phyloP scores from a whole-genome alignment of 2,329 filamentous ascomycete species.

The Neofusicoccum parvum region DNA sequence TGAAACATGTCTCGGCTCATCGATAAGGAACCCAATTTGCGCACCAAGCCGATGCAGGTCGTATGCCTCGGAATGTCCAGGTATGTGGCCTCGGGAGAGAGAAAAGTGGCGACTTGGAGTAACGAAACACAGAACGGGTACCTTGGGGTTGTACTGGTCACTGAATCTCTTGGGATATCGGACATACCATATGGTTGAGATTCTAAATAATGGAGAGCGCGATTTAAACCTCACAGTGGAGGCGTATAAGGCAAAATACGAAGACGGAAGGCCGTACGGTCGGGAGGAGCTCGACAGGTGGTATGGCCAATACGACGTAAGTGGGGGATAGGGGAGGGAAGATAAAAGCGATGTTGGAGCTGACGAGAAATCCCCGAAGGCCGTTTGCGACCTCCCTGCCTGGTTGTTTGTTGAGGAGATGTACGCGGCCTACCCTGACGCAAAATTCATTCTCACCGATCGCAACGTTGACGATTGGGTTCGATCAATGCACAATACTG shows the following conservation, averaged over 20 bases:
- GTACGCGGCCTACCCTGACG: constrained; percentile 25
- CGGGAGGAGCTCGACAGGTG: constrained; percentile 39
- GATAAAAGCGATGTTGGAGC: background rate
- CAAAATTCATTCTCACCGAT: constrained; percentile 28
- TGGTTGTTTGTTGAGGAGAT: constrained; percentile 26
- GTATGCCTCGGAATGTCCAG: background rate
- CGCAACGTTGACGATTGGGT: constrained; percentile 17
- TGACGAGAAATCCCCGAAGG: background rate
- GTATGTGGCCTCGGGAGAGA: background rate
- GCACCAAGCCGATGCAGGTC: constrained; percentile 5
- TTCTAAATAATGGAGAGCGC: background rate
- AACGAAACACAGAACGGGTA: background rate
- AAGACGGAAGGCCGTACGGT: constrained; percentile 29
- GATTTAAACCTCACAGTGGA: constrained; percentile 31
- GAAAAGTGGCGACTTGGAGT: background rate
- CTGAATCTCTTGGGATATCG: constrained; percentile 1
- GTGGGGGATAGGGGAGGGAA: background rate
- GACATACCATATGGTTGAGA: background rate
- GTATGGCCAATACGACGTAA: constrained; percentile 31
- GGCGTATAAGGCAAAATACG: constrained; percentile 38
- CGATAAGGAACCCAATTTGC: background rate
- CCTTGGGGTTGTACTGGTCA: background rate
- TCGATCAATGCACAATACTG: constrained; percentile 19
- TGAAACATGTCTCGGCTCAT: background rate
- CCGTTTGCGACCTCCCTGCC: constrained; percentile 24